Evolutionary conservation across 768 basidiomycete species (phyloP).

Genomic region (Glaciozyma antarctica): DNA sequence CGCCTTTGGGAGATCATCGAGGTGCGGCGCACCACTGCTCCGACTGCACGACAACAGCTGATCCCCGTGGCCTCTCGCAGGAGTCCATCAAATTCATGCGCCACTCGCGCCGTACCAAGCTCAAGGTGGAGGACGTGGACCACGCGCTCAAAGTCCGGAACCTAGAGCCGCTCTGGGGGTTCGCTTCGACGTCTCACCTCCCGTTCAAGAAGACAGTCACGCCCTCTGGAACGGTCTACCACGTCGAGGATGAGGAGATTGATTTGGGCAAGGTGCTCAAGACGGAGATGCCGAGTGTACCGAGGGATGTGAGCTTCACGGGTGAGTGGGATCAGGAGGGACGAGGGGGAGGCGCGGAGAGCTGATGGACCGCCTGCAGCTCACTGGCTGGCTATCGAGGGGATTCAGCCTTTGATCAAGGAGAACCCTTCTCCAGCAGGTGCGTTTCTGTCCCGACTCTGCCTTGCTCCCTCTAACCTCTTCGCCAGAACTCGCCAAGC

Average conservation of each 20-base stretch:
- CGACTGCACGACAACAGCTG: neutral
- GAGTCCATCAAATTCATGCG: constrained; percentile 97
- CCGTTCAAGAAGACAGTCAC: constrained; percentile 50
- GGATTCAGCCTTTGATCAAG: constrained; percentile 90
- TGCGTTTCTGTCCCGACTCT: neutral
- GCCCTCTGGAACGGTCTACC: constrained; percentile 66
- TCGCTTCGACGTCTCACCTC: constrained; percentile 45
- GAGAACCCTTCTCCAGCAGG: constrained; percentile 67
- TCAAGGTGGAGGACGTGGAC: constrained; percentile 84
- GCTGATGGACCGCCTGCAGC: constrained; percentile 46
- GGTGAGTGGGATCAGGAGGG: constrained; percentile 27
- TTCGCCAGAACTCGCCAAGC: constrained; percentile 22
- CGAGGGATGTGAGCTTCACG: constrained; percentile 72
- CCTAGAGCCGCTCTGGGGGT: constrained; percentile 90
- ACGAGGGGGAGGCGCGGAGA: neutral
- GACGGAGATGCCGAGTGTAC: constrained; percentile 72
- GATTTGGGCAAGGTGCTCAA: constrained; percentile 86
- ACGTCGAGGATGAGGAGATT: constrained; percentile 92
- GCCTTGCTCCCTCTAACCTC: neutral
- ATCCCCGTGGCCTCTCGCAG: constrained; percentile 43
- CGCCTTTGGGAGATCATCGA: constrained; percentile 89
- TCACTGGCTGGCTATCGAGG: constrained; percentile 97
- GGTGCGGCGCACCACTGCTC: constrained; percentile 43
- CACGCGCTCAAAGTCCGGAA: constrained; percentile 87
- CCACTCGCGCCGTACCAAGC: constrained; percentile 78